Evolutionary conservation across 257 asterid genomes (phyloP).

Genomic region (Apocynum venetum): DNA sequence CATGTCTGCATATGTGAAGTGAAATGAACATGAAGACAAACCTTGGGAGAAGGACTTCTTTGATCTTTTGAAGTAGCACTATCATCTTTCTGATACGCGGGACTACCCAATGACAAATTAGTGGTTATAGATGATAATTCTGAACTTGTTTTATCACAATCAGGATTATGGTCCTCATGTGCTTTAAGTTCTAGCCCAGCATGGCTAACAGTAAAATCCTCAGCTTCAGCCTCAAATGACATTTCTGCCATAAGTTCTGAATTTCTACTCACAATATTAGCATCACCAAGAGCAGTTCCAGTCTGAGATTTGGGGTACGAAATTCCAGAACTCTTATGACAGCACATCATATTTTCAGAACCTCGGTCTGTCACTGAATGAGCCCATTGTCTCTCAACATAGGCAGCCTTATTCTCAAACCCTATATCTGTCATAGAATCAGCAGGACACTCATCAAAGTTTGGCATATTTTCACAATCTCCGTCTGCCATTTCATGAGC

Average conservation of each 20-base stretch:
- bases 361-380: slow-evolving; percentile 19
- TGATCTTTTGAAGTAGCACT: slow-evolving; percentile 9
- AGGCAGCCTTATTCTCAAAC: too few relatives aligned
- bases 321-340: slow-evolving; percentile 11
- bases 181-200: slow-evolving; percentile 19
- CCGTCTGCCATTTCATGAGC: too few relatives aligned
- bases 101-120: slow-evolving; percentile 13
- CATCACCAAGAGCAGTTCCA: slow-evolving; percentile 13
- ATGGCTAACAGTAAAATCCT: slow-evolving; percentile 9
- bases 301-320: slow-evolving; percentile 22
- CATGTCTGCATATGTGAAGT: neutral
- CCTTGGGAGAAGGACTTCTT: slow-evolving; percentile 33
- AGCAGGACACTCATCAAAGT: slow-evolving; percentile 23
- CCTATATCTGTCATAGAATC: too few relatives aligned
- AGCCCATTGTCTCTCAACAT: neutral
- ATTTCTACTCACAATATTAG: slow-evolving; percentile 9
- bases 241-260: slow-evolving; percentile 26
- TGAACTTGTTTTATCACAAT: slow-evolving; percentile 12
- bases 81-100: slow-evolving; percentile 24
- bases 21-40: slow-evolving; percentile 12
- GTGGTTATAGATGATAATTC: slow-evolving; percentile 17
- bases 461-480: too few relatives aligned
- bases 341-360: slow-evolving; percentile 12
- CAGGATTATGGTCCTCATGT: slow-evolving; percentile 24
- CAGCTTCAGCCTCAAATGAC: slow-evolving; percentile 15